Conservation (phyloP, 768 basidiomycete genomes). For the Suillus variegatus region DNA sequence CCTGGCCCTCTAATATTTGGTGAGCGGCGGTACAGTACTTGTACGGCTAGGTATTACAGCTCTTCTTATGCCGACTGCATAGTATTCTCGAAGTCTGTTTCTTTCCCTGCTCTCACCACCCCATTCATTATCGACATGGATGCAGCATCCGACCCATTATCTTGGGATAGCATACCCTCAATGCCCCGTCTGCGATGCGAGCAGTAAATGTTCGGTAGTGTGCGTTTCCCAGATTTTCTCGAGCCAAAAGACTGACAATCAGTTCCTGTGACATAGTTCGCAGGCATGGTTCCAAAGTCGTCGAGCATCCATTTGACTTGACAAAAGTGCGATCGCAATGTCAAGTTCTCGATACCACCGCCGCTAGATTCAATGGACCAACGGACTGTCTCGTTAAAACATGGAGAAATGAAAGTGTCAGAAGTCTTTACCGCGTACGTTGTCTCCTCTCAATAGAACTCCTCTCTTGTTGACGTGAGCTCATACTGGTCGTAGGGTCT, state of each 20-base stretch:
- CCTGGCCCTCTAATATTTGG: too few relatives aligned
- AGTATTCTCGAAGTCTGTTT: not conserved
- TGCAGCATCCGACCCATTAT: constrained; percentile 7
- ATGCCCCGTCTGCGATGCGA: constrained; percentile 17
- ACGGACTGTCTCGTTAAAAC: constrained; percentile 86
- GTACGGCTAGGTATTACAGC: not conserved
- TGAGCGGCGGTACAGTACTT: not conserved
- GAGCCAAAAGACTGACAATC: not conserved
- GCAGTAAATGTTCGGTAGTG: constrained; percentile 56
- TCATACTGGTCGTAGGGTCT: constrained; percentile 59
- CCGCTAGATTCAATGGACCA: constrained; percentile 74
- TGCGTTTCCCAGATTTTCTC: constrained; percentile 30
- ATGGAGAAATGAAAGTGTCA: constrained; percentile 75
- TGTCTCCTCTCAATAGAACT: not conserved
- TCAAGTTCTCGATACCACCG: constrained; percentile 73
- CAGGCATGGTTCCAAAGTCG: constrained; percentile 86
- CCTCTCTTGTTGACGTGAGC: not conserved
- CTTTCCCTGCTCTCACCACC: not conserved
- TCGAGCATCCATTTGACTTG: constrained; percentile 95
- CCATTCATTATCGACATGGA: constrained; percentile 16
- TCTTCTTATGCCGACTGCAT: not conserved
- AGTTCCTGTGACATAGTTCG: constrained; percentile 46
- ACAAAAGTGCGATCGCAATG: constrained; percentile 93
- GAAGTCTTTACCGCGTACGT: constrained; percentile 85
- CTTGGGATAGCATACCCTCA: constrained; percentile 17